Base-by-base conservation (phyloP, 2,329 filamentous ascomycete genomes). In the Trichoderma oligosporum region DNA sequence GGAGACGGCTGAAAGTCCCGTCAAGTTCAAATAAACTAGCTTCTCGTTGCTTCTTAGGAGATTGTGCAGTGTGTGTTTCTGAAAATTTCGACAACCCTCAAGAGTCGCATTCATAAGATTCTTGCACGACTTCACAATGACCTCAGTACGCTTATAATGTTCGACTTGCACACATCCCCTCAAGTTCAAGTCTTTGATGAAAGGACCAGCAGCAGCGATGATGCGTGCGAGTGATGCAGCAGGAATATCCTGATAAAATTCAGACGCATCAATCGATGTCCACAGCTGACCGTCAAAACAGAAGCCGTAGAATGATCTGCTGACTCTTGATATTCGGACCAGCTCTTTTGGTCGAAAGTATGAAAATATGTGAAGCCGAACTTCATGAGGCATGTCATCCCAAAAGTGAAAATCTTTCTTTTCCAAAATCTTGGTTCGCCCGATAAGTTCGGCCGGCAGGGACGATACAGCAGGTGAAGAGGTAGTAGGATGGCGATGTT, bases 271-370 rank as follows among this genome's bases (percentile, higher is more conserved):
- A 47, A 97, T 81, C 39, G 82, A 84, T 3, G 85, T 86, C 94
- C 94, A 99, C 14, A 97, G 75, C 73, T 99, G 94, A 2, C 94
- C 94, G 70, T 99, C 93, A 65, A 93, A 96, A 73, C 93, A 97
- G 73, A 89, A 85, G 46, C 81, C 79, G 70, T 96, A 79, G 78
- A 94, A 97, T 5, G 80, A 74, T 70, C 85, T 91, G 68, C 85
- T 93, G 18, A 94, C 88, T 16, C 83, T 77, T 1, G 93, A 96
- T 56, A 83, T 82, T 58, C 85, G 82, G 9, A 97, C 84, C 31
- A 97, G 82, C 68, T 97, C 87, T 67, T 86, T 91, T 0, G 92
- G 91, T 25, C 79, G 78, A 18, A 97, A 77, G 65, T 87, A 91
- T 4, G 83, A 80, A 57, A 97, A 80, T 49, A 97, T 84, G 39